Percentiles rank a stretch among this genome's conserved stretches.
Evolutionary conservation across 306 rosid species (phyloP).

Genomic region (Lupinus albus): DNA sequence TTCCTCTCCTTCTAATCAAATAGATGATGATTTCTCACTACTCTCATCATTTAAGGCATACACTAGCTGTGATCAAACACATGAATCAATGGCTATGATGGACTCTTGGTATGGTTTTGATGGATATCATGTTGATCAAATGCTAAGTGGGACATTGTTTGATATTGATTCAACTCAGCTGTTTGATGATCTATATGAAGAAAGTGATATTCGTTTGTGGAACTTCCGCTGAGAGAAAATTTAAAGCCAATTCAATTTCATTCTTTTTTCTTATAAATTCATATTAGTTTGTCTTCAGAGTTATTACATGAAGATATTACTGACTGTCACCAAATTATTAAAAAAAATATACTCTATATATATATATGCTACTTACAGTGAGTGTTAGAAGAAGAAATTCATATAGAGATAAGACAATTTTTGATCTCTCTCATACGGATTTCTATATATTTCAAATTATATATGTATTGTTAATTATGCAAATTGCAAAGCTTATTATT

Average conservation of each 20-base stretch:
- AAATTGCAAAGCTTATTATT: slow-evolving; percentile 40
- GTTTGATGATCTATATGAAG: slow-evolving; percentile 69
- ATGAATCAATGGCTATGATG: slow-evolving; percentile 58
- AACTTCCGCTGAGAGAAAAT: slow-evolving; percentile 67
- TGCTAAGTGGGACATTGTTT: slow-evolving; percentile 62
- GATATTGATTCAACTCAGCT: slow-evolving; percentile 67
- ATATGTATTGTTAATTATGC: slow-evolving; percentile 44
- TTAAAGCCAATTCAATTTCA: slow-evolving; percentile 20
- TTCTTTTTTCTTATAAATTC: slow-evolving; percentile 43
- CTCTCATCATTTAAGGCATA: slow-evolving; percentile 52
- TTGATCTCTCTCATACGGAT: slow-evolving; percentile 58
- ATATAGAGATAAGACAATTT: slow-evolving; percentile 53
- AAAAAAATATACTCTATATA: slow-evolving; percentile 40
- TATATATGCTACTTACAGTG: slow-evolving; percentile 13
- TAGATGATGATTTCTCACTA: slow-evolving; percentile 58
- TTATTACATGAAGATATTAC: slow-evolving; percentile 41
- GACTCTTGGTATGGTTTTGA: slow-evolving; percentile 71
- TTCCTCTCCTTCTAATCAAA: slow-evolving; percentile 52
- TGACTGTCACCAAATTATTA: slow-evolving; percentile 55
- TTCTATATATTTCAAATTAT: slow-evolving; percentile 42
- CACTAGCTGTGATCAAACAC: slow-evolving; percentile 24
- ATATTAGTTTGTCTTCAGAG: slow-evolving; percentile 49
- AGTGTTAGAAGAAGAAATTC: slow-evolving; percentile 37
- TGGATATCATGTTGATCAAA: slow-evolving; percentile 59
- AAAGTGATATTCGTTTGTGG: slow-evolving; percentile 81